phyloP scores from a whole-genome alignment of 495 filamentous ascomycete species.

The Bryoglossum gracile region DNA sequence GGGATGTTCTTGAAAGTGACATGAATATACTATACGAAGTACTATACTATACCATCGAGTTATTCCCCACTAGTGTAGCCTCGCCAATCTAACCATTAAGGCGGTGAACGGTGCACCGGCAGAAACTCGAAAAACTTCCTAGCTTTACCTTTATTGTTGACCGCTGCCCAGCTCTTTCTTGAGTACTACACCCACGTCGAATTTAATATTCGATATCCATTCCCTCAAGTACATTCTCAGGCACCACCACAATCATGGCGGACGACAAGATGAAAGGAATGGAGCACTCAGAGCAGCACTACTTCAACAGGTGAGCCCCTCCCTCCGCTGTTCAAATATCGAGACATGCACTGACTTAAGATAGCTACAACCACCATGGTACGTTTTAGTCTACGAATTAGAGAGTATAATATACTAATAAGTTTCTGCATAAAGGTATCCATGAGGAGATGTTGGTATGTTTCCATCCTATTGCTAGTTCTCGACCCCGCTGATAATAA shows the following conservation, averaged over 20 bases:
- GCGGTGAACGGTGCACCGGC: too few species aligned
- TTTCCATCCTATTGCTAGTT: conserved; percentile 24
- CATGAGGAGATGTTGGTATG: conserved; percentile 97
- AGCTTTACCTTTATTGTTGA: too few species aligned
- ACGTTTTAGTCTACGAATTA: conserved; percentile 26
- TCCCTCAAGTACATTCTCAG: too few species aligned
- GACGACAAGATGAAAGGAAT: conserved; percentile 50
- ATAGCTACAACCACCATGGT: conserved; percentile 95
- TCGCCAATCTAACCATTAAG: too few species aligned
- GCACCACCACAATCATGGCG: conserved; percentile 24
- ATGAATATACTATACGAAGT: too few species aligned
- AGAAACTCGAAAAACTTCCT: too few species aligned
- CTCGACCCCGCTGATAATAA: conserved; percentile 11
- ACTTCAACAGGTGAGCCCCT: conserved; percentile 83
- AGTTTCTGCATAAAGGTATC: conserved; percentile 56
- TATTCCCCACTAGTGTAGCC: too few species aligned
- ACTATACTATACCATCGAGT: too few species aligned
- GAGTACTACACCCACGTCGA: too few species aligned
- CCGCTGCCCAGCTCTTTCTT: too few species aligned
- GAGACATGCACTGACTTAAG: neutral
- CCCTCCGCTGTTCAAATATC: conserved; percentile 13
- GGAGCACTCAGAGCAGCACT: conserved; percentile 88
- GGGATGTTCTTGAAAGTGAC: too few species aligned
- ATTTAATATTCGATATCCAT: too few species aligned
- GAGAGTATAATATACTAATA: neutral